These are phyloP conservation scores for Claviceps citrina DNA, from an alignment of 2,329 filamentous ascomycete species.

Conservation along the genomic window DNA sequence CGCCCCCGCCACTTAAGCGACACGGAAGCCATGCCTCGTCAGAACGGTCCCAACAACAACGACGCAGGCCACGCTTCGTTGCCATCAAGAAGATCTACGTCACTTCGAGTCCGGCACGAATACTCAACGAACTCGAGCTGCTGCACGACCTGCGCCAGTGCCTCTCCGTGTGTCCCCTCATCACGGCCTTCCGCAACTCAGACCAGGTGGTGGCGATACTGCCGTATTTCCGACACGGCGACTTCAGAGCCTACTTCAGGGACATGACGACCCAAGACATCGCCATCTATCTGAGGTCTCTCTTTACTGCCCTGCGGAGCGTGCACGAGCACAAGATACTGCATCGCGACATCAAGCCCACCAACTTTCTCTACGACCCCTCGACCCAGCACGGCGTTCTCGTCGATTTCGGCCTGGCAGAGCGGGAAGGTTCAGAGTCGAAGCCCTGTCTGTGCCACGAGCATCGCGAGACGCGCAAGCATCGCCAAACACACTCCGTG, in stretches of 20 bases:
- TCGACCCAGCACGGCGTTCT: constrained; percentile 68
- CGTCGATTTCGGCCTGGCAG: constrained; percentile 97
- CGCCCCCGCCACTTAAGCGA: constrained; percentile 49
- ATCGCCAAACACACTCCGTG: constrained; percentile 41
- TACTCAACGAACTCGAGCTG: constrained; percentile 90
- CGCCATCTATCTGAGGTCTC: constrained; percentile 72
- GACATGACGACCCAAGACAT: constrained; percentile 78
- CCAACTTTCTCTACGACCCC: constrained; percentile 90
- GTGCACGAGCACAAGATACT: constrained; percentile 77
- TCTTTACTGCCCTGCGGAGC: constrained; percentile 70
- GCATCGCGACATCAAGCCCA: constrained; percentile 93
- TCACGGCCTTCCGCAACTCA: constrained; percentile 87
- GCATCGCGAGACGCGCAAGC: constrained; percentile 42
- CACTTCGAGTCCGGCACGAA: constrained; percentile 82
- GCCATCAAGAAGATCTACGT: constrained; percentile 99
- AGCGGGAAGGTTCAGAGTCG: constrained; percentile 61
- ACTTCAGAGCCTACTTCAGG: constrained; percentile 90
- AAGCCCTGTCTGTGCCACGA: constrained; percentile 75
- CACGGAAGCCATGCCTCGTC: constrained; percentile 19
- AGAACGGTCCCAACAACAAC: constrained; percentile 15
- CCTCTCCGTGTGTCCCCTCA: constrained; percentile 77
- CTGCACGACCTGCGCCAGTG: constrained; percentile 75
- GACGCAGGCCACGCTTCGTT: constrained; percentile 52
- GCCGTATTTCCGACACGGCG: constrained; percentile 87
- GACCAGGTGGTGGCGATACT: constrained; percentile 92